Base-by-base conservation (phyloP, 805 yeast genomes). In the Monosporozyma aquatica region DNA sequence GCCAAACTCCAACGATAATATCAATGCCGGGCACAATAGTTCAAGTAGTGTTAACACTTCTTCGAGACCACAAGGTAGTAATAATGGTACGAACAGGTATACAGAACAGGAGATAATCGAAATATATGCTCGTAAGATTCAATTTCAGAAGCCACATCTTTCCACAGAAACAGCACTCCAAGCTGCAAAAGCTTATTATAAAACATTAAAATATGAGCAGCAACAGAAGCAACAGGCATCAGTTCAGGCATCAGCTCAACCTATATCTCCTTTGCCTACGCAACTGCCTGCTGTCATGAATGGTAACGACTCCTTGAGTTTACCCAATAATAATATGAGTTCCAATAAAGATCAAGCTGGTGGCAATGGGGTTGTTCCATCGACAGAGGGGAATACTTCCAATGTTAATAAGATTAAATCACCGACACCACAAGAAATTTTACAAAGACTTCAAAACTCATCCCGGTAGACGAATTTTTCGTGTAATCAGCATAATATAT, bases 391-490 rank as follows among this genome's bases (percentile, higher is more conserved):
- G 43, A 49, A 37, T 29, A 29, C 37, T 15, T 22, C 21, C 10
- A 36, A 18, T n/a, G 38, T 32, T 21, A 30, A 41, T 3, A 54
- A 54, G 43, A 48, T 54, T 9, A 48, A 47, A 27, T 58, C 65
- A 22, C 64, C 66, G 3, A 57, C 65, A 2, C 61, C 63, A 9
- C 59, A 49, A 41, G 68, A 62, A 42, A 57, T 58, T 37, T 49
- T 57, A 22, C 64, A 59, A 45, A 49, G 59, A 21, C 49, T 53
- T 25, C 68, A 64, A 45, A 64, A 56, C 37, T 65, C 14, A 28
- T n/a, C n/a, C n/a, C n/a, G n/a, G n/a, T n/a, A n/a, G n/a, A n/a
- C n/a, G n/a, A n/a, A n/a, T n/a, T n/a, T n/a, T n/a, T n/a, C n/a
- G n/a, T n/a, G n/a, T n/a, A n/a, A n/a, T n/a, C n/a, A n/a, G n/a